Evolutionary conservation across 2,329 filamentous ascomycete genomes (phyloP).

Genomic region (Scopulariopsis brevicaulis): DNA sequence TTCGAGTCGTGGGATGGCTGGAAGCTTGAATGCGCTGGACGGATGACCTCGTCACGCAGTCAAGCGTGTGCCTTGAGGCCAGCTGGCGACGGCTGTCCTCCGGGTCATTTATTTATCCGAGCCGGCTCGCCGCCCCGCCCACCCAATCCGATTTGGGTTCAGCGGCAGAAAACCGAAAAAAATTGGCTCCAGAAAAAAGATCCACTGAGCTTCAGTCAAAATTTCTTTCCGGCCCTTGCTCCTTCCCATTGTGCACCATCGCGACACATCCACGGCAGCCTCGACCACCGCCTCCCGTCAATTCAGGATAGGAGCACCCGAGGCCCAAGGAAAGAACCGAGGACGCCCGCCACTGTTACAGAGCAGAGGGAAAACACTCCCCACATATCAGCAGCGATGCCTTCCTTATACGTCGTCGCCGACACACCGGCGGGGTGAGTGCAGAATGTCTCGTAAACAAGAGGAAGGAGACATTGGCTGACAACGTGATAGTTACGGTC

Average conservation of each 20-base stretch:
- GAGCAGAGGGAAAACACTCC: conserved; percentile 1
- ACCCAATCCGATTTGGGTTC: background rate
- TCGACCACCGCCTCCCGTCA: background rate
- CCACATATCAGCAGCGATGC: conserved; percentile 1
- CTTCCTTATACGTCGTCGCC: conserved; percentile 74
- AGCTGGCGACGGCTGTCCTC: background rate
- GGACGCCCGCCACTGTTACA: background rate
- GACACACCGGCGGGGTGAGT: conserved; percentile 77
- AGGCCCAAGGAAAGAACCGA: background rate
- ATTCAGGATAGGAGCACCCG: background rate
- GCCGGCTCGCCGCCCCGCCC: background rate
- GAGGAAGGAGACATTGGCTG: background rate
- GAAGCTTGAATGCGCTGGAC: background rate
- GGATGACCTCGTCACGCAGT: background rate
- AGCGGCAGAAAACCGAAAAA: background rate
- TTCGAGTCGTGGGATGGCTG: background rate
- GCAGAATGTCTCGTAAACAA: background rate
- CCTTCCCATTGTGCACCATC: background rate
- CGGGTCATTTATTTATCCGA: background rate
- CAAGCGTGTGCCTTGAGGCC: background rate
- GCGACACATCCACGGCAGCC: background rate
- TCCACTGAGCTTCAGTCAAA: conserved; percentile 4
- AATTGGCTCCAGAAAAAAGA: background rate
- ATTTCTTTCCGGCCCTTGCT: conserved; percentile 4
- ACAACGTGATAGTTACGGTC: conserved; percentile 60